Conservation (phyloP, 306 rosid species). For the Phaseolus lunatus region DNA sequence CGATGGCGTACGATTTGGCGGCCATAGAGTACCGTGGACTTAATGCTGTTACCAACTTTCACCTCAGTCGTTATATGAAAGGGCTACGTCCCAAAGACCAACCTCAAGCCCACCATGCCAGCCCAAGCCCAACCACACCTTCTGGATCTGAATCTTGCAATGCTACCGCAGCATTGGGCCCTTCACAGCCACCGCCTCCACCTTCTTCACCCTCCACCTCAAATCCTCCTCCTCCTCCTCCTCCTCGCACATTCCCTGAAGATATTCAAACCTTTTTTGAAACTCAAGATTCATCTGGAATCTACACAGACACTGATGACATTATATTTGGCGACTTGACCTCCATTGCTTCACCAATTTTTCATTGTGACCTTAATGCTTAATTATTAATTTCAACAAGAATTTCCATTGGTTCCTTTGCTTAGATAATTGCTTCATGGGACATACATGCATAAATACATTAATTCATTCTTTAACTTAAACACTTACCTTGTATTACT, state of each 20-base stretch:
- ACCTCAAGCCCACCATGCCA: background rate
- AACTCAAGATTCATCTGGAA: constrained; percentile 55
- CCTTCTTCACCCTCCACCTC: background rate
- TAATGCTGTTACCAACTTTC: constrained; percentile 88
- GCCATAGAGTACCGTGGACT: constrained; percentile 90
- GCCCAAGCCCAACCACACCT: constrained; percentile 12
- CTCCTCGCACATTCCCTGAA: constrained; percentile 68
- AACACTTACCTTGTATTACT: background rate
- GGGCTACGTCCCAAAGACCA: constrained; percentile 56
- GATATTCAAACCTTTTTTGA: constrained; percentile 81
- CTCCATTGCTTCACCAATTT: constrained; percentile 61
- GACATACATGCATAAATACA: background rate
- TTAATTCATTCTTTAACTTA: background rate
- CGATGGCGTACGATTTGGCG: constrained; percentile 83
- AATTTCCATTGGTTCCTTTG: background rate
- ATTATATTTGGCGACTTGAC: constrained; percentile 68
- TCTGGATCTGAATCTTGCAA: constrained; percentile 19
- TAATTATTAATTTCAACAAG: background rate
- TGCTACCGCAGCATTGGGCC: background rate
- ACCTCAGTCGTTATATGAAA: constrained; percentile 78
- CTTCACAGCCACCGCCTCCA: background rate
- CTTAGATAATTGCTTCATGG: background rate
- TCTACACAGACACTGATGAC: constrained; percentile 62
- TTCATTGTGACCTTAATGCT: constrained; percentile 68
- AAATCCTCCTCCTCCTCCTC: constrained; percentile 9